phyloP scores from a whole-genome alignment of 108 stramenopile genomes.

The Nitzschia putrida region DNA sequence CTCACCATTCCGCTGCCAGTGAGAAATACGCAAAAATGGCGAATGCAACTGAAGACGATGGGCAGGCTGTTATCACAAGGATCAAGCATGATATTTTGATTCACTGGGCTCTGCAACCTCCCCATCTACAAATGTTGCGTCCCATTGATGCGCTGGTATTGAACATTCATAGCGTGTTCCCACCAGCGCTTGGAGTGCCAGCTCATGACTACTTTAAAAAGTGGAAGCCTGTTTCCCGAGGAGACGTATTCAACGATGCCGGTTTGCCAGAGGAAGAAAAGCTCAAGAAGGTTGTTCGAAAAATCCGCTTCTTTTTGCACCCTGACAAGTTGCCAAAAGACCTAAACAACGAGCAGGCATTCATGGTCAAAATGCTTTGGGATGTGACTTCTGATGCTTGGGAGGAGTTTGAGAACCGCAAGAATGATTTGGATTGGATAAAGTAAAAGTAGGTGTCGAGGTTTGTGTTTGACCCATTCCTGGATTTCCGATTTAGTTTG shows the following conservation, averaged over 20 bases:
- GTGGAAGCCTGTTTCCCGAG: conserved; percentile 60
- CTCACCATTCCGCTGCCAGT: conserved; percentile 27
- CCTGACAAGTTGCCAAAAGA: conserved; percentile 82
- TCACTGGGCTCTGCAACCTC: conserved; percentile 83
- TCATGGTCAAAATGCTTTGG: conserved; percentile 82
- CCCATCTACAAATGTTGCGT: conserved; percentile 64
- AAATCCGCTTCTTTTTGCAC: conserved; percentile 83
- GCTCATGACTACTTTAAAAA: conserved; percentile 82
- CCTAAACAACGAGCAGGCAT: conserved; percentile 63
- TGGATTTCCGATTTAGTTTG: no score
- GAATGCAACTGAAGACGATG: conserved; percentile 48
- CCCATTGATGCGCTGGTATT: conserved; percentile 68
- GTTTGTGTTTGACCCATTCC: no score
- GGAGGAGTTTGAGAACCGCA: conserved; percentile 74
- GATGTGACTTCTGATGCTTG: conserved; percentile 80
- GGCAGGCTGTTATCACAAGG: conserved; percentile 46
- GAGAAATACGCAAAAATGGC: conserved; percentile 76
- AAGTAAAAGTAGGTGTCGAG: conserved; percentile 10
- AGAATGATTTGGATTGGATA: conserved; percentile 64
- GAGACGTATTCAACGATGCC: conserved; percentile 42
- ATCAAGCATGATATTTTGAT: conserved; percentile 73
- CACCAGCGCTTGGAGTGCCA: conserved; percentile 71
- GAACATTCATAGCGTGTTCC: conserved; percentile 77
- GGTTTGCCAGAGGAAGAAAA: conserved; percentile 62
- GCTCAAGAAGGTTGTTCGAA: conserved; percentile 78